Base-by-base conservation (phyloP, 768 basidiomycete species). In the Leccinum olivaceopallidum region DNA sequence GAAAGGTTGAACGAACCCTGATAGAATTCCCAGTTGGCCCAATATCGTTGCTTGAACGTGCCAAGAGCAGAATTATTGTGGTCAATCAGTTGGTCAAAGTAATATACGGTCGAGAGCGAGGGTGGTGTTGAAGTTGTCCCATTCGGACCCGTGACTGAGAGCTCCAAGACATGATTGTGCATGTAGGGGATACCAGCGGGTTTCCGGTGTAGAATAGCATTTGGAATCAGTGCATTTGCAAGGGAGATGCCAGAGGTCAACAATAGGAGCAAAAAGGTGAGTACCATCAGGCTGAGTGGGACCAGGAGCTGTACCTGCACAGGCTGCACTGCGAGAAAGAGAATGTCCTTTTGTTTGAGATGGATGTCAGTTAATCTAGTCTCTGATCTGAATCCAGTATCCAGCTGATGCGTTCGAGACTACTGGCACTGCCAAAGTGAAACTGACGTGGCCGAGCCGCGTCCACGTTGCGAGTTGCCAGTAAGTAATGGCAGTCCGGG, bases 11-110 rank as follows among this genome's bases (percentile, higher is more conserved):
- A 44, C 42, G 52, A 59, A 81, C 83, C 83, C 70, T 86, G 76
- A 64, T 90, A 90, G 65, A 78, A 88, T 70, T 90, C 85, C 71
- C 78, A 87, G 32, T 84, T 84, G 60, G 83, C 79, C 87, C 87
- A 90, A 72, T 81, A 90, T 36, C 89, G 82, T 73, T 90, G 89
- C 68, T 84, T 77, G 74, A 92, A 92, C 14, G 88, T 90, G n/a
- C 89, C 89, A 28, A 83, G 75, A 26, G 78, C 75, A 16, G 85
- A 83, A 62, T 83, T 75, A 39, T 69, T 78, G 68, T 83, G 83
- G 65, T 84, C 81, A 56, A 71, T 74, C 34, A 75, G 51, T 53
- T 75, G 74, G 54, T 75, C 57, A 26, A 76, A 75, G 55, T 71
- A 58, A 57, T 75, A 73, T 0, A 72, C 67, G 6, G 70, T 75